phyloP scores from a whole-genome alignment of 139 green algal species.

The Coelastrella sp. region DNA sequence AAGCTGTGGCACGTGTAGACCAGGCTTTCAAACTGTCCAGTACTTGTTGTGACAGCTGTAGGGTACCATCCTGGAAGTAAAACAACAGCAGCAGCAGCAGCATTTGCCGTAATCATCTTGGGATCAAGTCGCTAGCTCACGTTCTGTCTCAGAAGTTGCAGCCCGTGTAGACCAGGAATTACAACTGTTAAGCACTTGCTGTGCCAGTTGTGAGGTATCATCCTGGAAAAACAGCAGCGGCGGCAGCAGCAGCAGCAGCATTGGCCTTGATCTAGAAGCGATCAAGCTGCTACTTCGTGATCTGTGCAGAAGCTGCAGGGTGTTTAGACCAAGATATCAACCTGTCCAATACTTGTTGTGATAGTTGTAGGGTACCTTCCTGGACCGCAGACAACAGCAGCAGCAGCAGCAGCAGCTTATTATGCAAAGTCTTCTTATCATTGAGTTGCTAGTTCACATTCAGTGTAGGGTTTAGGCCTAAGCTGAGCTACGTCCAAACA shows the following conservation, averaged over 20 bases:
- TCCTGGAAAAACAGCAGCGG: constrained; percentile 24
- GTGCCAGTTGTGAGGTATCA: constrained; percentile 50
- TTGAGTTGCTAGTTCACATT: neutral
- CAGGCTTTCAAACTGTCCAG: constrained; percentile 52
- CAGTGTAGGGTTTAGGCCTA: too few species aligned
- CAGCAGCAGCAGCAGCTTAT: neutral
- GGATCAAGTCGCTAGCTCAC: constrained; percentile 47
- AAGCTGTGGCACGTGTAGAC: neutral
- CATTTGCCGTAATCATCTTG: constrained; percentile 47
- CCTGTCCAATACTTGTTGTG: constrained; percentile 41
- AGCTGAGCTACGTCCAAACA: too few species aligned
- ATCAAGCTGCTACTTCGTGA: constrained; percentile 46
- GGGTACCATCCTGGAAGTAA: constrained; percentile 36
- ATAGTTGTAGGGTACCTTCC: constrained; percentile 52
- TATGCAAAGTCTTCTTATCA: neutral
- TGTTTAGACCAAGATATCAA: constrained; percentile 45
- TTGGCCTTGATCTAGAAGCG: constrained; percentile 50
- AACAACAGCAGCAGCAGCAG: constrained; percentile 4
- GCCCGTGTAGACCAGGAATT: neutral
- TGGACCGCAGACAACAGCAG: constrained; percentile 21
- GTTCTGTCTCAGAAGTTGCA: constrained; percentile 37
- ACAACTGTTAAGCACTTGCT: constrained; percentile 48
- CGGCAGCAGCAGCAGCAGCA: neutral
- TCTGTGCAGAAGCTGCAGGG: constrained; percentile 34
- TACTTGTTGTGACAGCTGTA: constrained; percentile 52